These are phyloP conservation scores for Chlorella sp. DNA, from an alignment of 139 green algal species.

Conservation along the genomic window DNA sequence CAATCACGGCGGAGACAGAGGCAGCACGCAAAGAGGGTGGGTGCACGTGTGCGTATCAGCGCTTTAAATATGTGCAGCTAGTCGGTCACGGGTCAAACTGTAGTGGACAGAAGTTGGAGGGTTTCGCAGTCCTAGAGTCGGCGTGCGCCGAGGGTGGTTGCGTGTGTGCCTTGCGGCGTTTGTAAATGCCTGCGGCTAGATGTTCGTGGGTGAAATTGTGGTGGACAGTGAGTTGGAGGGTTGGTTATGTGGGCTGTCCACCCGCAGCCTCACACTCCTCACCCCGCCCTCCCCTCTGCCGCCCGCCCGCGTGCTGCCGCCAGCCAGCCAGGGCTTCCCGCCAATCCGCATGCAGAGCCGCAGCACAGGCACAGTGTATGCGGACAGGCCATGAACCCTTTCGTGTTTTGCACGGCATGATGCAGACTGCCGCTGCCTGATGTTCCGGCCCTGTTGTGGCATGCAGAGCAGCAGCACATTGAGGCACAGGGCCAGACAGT, in stretches of 20 bases:
- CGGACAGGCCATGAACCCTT: too few species aligned
- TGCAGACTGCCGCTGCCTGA: too few species aligned
- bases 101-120: not conserved
- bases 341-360: too few species aligned
- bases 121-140: constrained; percentile 54
- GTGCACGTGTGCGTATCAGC: too few species aligned
- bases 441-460: not conserved
- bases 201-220: not conserved
- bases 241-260: too few species aligned
- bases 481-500: constrained; percentile 30
- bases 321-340: too few species aligned
- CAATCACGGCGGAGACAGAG: constrained; percentile 78
- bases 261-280: not conserved
- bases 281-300: not conserved
- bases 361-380: too few species aligned
- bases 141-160: constrained; percentile 37
- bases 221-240: not conserved
- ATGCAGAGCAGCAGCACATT: constrained; percentile 43
- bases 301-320: not conserved
- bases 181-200: not conserved
- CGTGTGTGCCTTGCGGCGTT: not conserved
- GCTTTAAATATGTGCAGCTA: not conserved
- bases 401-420: too few species aligned
- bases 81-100: not conserved
- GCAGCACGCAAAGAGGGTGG: constrained; percentile 44